Percentiles rank a stretch among this genome's conserved stretches.
Evolutionary conservation across 352 stramenopile species (phyloP).

Genomic region (Globisporangium mamillatum): DNA sequence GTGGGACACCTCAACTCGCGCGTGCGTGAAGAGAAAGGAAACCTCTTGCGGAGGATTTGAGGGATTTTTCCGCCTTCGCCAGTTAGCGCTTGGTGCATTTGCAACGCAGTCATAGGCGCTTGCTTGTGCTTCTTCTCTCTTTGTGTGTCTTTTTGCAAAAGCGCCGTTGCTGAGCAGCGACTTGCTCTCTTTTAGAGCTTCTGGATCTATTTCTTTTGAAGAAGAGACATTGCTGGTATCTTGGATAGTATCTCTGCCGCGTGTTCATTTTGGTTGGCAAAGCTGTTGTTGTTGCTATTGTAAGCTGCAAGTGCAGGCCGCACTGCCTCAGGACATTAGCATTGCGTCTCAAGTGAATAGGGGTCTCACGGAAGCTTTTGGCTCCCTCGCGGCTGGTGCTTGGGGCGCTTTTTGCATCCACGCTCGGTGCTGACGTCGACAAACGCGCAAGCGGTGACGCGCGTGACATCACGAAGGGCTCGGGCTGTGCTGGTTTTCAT

Average conservation of each 20-base stretch:
- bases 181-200: background rate
- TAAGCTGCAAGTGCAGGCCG: background rate
- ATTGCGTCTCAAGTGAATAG: constrained; percentile 7
- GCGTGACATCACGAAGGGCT: background rate
- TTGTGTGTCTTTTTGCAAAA: background rate
- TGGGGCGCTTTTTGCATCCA: background rate
- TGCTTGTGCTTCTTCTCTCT: background rate
- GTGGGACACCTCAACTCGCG: background rate
- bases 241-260: background rate
- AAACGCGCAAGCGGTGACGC: background rate
- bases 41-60: background rate
- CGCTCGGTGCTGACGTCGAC: constrained; percentile 9
- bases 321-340: background rate
- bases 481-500: background rate
- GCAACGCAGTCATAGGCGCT: background rate
- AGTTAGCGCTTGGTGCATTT: background rate
- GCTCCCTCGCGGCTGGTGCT: background rate
- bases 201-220: background rate
- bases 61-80: background rate
- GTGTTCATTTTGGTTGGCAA: background rate
- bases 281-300: background rate
- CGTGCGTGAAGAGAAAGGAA: background rate
- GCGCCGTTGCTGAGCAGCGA: background rate
- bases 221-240: background rate
- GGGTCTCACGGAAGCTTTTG: background rate